Base-by-base conservation (phyloP, 108 stramenopile genomes). In the Cafeteria roenbergensis region DNA sequence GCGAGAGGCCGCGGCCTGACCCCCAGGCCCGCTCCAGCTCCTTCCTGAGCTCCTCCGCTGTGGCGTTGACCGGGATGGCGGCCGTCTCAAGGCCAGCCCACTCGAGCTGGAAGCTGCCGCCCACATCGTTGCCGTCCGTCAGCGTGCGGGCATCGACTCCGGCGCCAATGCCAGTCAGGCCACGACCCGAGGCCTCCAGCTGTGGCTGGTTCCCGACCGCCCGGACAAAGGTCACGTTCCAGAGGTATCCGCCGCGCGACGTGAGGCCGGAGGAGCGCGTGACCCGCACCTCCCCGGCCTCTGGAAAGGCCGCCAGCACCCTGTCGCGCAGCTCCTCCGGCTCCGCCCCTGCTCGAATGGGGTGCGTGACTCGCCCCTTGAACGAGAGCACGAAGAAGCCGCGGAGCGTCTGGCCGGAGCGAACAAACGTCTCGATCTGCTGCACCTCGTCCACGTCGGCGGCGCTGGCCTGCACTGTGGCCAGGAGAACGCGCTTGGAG, bases 121-220 rank as follows among this genome's bases (percentile, higher is more conserved):
- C 85, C 27, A 88, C 71, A 0, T 67, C 37, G 68, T 86, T 89
- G 20, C 86, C 86, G 30, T 83, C 54, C 52, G 33, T 51, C 0
- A 77, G 20, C 32, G 85, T 86, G 17, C 69, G 62, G 3, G 80
- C 57, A 8, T 67, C 50, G 12, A 82, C 68, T 21, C 28, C 28
- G 27, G 87, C 80, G 4, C 78, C 85, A 37, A 82, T 62, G 14
- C 83, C 85, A 31, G 64, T 62, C 34, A 90, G 74, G 22, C 62
- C 60, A 25, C 56, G 57, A 50, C 72, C 71, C 35, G 51, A 67
- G 1, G 36, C 55, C 14, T 67, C 70, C 29, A 75, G 56, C 27
- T 68, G 73, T 34, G 54, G 65, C 21, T 73, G 55, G 56, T 77
- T 37, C 14, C 78, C 78, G 0, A 75, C 53, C 4, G 74, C 76